Conservation (phyloP, 139 green algal genomes). For the Chlorella sp. region DNA sequence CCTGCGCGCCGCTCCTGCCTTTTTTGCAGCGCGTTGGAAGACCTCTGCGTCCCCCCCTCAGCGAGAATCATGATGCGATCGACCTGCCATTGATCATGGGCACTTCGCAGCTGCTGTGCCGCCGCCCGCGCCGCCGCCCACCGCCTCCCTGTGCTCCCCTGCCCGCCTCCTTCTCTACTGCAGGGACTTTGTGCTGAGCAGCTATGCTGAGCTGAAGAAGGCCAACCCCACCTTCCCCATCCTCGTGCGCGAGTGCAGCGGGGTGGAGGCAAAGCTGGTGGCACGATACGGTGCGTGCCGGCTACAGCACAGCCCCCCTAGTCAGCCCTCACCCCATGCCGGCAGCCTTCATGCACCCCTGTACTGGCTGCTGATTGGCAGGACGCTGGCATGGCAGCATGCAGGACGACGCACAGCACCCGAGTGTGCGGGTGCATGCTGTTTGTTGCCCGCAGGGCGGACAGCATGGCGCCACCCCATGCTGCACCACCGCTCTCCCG, state of each 20-base stretch:
- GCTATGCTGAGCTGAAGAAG: conserved; percentile 91
- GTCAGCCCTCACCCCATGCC: no score
- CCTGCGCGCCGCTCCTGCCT: not conserved
- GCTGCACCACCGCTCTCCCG: no score
- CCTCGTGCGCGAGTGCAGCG: conserved; percentile 80
- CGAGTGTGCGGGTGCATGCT: not conserved
- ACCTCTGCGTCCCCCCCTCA: not conserved
- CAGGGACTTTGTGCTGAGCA: conserved; percentile 86
- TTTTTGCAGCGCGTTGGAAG: not conserved
- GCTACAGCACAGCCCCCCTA: no score
- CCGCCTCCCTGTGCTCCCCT: not conserved
- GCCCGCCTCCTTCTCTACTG: not conserved
- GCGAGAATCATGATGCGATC: not conserved
- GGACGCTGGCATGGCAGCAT: not conserved
- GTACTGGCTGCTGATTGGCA: conserved; percentile 1
- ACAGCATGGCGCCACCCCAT: no score
- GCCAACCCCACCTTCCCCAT: conserved; percentile 89
- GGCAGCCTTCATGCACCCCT: no score
- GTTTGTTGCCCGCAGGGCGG: no score
- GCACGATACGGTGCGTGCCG: conserved; percentile 80
- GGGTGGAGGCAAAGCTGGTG: conserved; percentile 76
- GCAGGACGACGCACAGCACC: not conserved
- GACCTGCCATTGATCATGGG: not conserved
- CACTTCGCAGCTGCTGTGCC: not conserved
- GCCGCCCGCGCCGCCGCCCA: not conserved